These are phyloP conservation scores for Globisporangium iwayamae DNA, from an alignment of 352 stramenopile genomes.

Conservation along the genomic window DNA sequence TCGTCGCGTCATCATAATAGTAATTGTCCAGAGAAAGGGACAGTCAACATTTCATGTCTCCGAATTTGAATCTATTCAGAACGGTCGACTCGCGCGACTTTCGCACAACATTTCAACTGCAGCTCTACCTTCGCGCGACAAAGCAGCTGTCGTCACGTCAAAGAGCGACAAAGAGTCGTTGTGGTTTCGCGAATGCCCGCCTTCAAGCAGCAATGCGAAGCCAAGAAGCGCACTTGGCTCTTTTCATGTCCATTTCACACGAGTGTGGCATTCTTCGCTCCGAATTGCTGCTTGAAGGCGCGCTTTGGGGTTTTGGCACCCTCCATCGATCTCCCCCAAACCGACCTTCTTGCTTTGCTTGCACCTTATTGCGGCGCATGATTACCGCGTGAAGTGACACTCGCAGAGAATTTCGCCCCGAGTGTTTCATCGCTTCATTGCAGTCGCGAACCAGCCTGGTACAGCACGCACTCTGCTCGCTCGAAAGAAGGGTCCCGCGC, in stretches of 20 bases:
- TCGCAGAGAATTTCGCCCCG: not conserved
- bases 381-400: not conserved
- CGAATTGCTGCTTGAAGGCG: not conserved
- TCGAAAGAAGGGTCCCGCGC: not conserved
- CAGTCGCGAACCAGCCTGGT: no score
- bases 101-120: not conserved
- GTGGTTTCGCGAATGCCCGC: not conserved
- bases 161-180: not conserved
- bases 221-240: not conserved
- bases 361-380: not conserved
- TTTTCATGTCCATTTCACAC: not conserved
- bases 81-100: not conserved
- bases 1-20: not conserved
- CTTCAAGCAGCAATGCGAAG: not conserved
- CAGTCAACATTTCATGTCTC: not conserved
- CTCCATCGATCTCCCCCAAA: not conserved
- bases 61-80: conserved; percentile 1
- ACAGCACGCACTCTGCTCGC: not conserved
- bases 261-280: not conserved
- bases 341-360: not conserved
- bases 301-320: not conserved
- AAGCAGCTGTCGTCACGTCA: not conserved
- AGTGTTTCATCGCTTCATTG: not conserved
- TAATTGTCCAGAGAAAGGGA: not conserved
- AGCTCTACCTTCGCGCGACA: not conserved